These are phyloP conservation scores for Dioscorea alata DNA, from an alignment of 106 monocot genomes.

Conservation along the genomic window DNA sequence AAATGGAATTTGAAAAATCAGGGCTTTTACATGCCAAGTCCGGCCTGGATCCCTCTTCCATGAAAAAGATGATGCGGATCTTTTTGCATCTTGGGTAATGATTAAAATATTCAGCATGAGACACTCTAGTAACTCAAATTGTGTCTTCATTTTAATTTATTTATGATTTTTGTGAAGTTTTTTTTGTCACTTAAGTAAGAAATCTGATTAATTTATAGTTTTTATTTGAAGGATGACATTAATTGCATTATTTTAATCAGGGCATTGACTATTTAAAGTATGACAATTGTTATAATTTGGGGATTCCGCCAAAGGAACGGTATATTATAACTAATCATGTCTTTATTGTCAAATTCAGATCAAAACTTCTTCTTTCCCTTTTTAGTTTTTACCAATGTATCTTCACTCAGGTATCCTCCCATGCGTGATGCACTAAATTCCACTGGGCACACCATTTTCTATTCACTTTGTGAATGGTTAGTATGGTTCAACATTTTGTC, in stretches of 20 bases:
- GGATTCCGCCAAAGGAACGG: constrained; percentile 83
- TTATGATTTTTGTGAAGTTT: neutral
- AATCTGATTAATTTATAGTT: too few relatives aligned
- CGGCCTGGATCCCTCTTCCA: constrained; percentile 87
- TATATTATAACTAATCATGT: constrained; percentile 6
- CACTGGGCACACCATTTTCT: constrained; percentile 73
- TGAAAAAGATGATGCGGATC: constrained; percentile 68
- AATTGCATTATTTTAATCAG: constrained; percentile 26
- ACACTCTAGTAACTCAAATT: neutral
- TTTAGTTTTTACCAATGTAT: too few relatives aligned
- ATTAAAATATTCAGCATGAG: neutral
- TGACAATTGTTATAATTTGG: constrained; percentile 95
- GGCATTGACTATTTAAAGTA: constrained; percentile 95
- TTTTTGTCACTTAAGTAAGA: too few relatives aligned
- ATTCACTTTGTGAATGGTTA: constrained; percentile 95
- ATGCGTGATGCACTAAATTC: constrained; percentile 96
- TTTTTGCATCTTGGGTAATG: constrained; percentile 94
- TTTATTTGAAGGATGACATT: too few relatives aligned
- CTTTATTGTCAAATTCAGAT: too few relatives aligned
- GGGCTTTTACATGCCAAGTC: constrained; percentile 92
- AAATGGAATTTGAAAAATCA: constrained; percentile 16
- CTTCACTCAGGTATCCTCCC: constrained; percentile 71
- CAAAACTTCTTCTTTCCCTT: too few relatives aligned
- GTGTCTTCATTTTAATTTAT: neutral
- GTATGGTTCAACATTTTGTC: neutral